A percentile compares a stretch with the other conserved stretches of the same genome.
Evolutionary conservation across 805 yeast genomes (phyloP).

Genomic region (Komagataella pastoris): DNA sequence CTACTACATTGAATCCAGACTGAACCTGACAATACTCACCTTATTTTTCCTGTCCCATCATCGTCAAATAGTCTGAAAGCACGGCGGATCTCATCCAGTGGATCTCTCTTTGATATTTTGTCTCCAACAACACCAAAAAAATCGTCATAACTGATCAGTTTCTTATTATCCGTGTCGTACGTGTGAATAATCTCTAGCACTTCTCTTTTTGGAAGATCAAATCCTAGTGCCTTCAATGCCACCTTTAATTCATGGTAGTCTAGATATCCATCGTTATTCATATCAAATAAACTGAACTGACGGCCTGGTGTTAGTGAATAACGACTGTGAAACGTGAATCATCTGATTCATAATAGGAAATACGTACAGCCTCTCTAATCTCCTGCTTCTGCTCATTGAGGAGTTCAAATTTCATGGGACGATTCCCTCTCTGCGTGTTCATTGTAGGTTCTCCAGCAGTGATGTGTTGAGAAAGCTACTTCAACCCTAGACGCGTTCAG

Average conservation of each 20-base stretch:
- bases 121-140: conserved; percentile 72
- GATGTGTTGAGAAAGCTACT: neutral
- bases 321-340: neutral
- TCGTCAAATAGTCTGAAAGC: conserved; percentile 87
- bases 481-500: neutral
- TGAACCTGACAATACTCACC: conserved; percentile 3
- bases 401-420: conserved; percentile 46
- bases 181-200: conserved; percentile 67
- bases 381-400: conserved; percentile 84
- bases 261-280: conserved; percentile 79
- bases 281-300: conserved; percentile 70
- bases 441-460: neutral
- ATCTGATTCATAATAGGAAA: neutral
- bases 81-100: conserved; percentile 78
- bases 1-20: neutral
- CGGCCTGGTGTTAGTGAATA: neutral
- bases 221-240: conserved; percentile 88
- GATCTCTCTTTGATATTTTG: conserved; percentile 78
- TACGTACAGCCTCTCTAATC: conserved; percentile 65
- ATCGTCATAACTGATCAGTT: conserved; percentile 65
- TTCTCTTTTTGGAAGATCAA: conserved; percentile 66
- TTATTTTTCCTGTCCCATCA: conserved; percentile 77
- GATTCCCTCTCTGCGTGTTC: neutral
- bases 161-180: conserved; percentile 66
- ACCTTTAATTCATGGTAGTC: conserved; percentile 92